Percentiles rank a stretch among this genome's conserved stretches.
phyloP scores from a whole-genome alignment of 1,139 yeast genomes.

The Fermentozyma sake region DNA sequence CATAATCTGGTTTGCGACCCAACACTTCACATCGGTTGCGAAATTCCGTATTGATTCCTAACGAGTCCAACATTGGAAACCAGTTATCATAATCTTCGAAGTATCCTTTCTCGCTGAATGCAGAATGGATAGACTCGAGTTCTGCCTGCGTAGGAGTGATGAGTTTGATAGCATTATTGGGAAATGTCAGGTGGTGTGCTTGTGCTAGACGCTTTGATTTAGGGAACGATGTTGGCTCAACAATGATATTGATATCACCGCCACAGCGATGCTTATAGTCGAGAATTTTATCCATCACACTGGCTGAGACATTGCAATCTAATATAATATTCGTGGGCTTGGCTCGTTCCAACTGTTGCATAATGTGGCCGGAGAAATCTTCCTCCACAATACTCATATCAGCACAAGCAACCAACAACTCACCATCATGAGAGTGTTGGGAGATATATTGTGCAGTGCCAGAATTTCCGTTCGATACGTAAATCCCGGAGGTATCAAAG shows the following conservation, averaged over 20 bases:
- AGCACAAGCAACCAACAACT: conserved; percentile 71
- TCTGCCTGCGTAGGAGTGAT: conserved; percentile 71
- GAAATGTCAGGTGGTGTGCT: conserved; percentile 21
- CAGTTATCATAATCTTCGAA: conserved; percentile 63
- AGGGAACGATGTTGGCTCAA: conserved; percentile 75
- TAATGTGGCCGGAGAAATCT: conserved; percentile 38
- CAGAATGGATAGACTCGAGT: conserved; percentile 47
- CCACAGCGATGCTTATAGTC: conserved; percentile 3
- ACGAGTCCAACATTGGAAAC: conserved; percentile 69
- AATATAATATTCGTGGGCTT: conserved; percentile 47
- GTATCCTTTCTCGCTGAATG: conserved; percentile 43
- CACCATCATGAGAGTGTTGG: conserved; percentile 59
- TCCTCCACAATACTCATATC: conserved; percentile 71
- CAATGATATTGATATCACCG: conserved; percentile 32
- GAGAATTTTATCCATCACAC: conserved; percentile 32
- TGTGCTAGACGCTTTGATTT: conserved; percentile 46
- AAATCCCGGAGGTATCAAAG: conserved; percentile 42
- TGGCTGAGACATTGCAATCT: conserved; percentile 64
- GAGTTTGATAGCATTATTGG: conserved; percentile 32
- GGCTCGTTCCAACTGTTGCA: conserved; percentile 23
- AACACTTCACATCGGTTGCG: conserved; percentile 34
- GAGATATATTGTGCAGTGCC: conserved; percentile 71
- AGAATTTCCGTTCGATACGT: conserved; percentile 14
- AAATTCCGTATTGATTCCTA: conserved; percentile 48
- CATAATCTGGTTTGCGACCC: conserved; percentile 12